A percentile compares a stretch with the other conserved stretches of the same genome.
phyloP scores from a whole-genome alignment of 768 basidiomycete genomes.

The Amanita pallidorosea region DNA sequence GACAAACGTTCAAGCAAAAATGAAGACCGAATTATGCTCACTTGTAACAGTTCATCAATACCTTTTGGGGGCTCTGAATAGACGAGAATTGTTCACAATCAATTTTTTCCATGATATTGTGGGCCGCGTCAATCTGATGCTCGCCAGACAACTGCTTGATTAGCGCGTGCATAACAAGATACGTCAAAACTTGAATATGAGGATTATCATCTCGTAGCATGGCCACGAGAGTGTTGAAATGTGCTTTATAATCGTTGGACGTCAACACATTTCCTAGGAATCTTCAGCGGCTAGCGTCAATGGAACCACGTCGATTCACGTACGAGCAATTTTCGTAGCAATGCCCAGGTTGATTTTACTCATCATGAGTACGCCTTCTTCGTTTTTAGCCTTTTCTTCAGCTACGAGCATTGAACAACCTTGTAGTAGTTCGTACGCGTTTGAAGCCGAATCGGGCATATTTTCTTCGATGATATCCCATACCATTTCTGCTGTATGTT shows the following conservation, averaged over 20 bases:
- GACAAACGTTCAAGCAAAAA: not conserved
- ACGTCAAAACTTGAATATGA: conserved; percentile 45
- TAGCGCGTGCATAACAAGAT: conserved; percentile 54
- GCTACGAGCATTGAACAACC: conserved; percentile 43
- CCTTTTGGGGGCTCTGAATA: conserved; percentile 26
- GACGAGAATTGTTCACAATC: conserved; percentile 32
- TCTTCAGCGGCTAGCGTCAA: not conserved
- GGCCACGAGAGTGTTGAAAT: conserved; percentile 37
- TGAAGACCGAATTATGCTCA: conserved; percentile 11
- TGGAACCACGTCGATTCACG: conserved; percentile 7
- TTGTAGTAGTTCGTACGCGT: conserved; percentile 33
- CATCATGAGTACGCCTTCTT: conserved; percentile 26
- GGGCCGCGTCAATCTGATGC: conserved; percentile 45
- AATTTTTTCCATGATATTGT: conserved; percentile 35
- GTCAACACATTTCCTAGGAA: conserved; percentile 52
- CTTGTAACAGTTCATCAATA: conserved; percentile 21
- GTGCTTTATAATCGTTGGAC: conserved; percentile 31
- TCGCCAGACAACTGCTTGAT: conserved; percentile 45
- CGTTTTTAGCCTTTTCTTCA: conserved; percentile 20
- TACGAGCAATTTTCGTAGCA: conserved; percentile 58
- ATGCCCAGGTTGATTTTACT: conserved; percentile 41
- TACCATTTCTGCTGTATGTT: conserved; percentile 51
- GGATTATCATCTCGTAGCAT: conserved; percentile 39
- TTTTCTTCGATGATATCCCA: conserved; percentile 58
- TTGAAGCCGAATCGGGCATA: conserved; percentile 7